A percentile compares a stretch with the other conserved stretches of the same genome.
Evolutionary conservation across 2,329 filamentous ascomycete species (phyloP).

Genomic region (Colletotrichum lindemuthianum): DNA sequence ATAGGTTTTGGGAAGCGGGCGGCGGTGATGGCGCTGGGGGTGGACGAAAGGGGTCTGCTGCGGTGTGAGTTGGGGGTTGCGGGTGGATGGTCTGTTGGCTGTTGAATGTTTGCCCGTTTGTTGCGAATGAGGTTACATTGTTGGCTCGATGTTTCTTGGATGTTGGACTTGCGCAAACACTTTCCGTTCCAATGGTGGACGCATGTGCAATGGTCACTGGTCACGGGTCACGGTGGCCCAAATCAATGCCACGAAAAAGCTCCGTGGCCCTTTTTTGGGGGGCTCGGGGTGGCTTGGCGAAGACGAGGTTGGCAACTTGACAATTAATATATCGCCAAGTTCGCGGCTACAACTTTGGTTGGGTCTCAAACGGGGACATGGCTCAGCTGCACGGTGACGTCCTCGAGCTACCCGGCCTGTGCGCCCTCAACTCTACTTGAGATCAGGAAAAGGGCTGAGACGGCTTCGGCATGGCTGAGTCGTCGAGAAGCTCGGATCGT

Average conservation of each 20-base stretch:
- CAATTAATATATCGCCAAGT: not conserved
- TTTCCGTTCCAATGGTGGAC: too few species aligned
- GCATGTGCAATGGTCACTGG: not conserved
- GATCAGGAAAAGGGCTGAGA: too few species aligned
- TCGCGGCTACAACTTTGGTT: not conserved
- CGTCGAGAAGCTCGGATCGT: not conserved
- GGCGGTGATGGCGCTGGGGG: not conserved
- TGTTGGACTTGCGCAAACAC: too few species aligned
- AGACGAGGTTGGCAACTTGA: not conserved
- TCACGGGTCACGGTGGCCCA: too few species aligned
- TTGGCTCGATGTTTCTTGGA: not conserved
- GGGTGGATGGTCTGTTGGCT: not conserved
- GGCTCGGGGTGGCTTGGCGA: too few species aligned
- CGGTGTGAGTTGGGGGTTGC: conserved; percentile 2
- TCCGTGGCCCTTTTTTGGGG: too few species aligned
- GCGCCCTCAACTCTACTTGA: too few species aligned
- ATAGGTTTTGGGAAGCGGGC: conserved; percentile 48
- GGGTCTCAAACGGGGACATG: not conserved
- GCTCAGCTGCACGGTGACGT: not conserved
- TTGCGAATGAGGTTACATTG: not conserved
- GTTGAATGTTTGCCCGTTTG: not conserved
- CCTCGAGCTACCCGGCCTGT: too few species aligned
- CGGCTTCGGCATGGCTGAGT: not conserved
- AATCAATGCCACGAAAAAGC: too few species aligned
- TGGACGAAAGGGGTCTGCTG: not conserved